phyloP scores from a whole-genome alignment of 305 asterid genomes.

The Andrographis paniculata region DNA sequence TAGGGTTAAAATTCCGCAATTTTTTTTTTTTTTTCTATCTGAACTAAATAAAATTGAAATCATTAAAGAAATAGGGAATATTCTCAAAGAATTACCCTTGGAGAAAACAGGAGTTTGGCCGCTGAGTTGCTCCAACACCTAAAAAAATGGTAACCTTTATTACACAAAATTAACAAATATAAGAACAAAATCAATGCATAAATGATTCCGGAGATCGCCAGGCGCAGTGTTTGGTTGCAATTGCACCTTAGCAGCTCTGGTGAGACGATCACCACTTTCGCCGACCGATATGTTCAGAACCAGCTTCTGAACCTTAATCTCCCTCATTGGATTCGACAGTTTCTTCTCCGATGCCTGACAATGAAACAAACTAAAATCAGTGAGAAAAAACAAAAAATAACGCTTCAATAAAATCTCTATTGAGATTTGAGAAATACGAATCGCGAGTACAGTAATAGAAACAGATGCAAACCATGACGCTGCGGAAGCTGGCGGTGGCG shows the following conservation, averaged over 20 bases:
- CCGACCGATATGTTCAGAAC: slow-evolving; percentile 84
- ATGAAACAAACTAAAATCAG: slow-evolving; percentile 10
- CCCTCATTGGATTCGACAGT: slow-evolving; percentile 73
- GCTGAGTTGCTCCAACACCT: slow-evolving; percentile 85
- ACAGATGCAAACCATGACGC: too few species aligned
- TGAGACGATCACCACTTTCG: slow-evolving; percentile 88
- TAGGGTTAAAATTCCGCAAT: too few species aligned
- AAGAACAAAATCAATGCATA: neutral
- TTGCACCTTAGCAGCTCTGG: slow-evolving; percentile 74
- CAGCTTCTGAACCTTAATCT: slow-evolving; percentile 78
- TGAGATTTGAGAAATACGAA: too few species aligned
- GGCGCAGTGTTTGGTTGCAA: neutral
- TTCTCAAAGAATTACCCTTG: slow-evolving; percentile 19
- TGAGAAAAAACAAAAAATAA: neutral
- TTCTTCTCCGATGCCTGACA: slow-evolving; percentile 69
- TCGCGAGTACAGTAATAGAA: too few species aligned
- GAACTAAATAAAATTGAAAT: neutral
- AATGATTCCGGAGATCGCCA: neutral
- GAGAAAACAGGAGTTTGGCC: slow-evolving; percentile 14
- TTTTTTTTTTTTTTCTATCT: too few species aligned
- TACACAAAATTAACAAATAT: neutral
- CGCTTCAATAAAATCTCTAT: too few species aligned
- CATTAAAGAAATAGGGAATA: neutral
- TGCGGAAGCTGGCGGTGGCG: too few species aligned
- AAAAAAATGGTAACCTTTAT: neutral